Percentiles rank a stretch among this genome's conserved stretches.
phyloP scores from a whole-genome alignment of 345 rosid genomes.

The Linum usitatissimum region DNA sequence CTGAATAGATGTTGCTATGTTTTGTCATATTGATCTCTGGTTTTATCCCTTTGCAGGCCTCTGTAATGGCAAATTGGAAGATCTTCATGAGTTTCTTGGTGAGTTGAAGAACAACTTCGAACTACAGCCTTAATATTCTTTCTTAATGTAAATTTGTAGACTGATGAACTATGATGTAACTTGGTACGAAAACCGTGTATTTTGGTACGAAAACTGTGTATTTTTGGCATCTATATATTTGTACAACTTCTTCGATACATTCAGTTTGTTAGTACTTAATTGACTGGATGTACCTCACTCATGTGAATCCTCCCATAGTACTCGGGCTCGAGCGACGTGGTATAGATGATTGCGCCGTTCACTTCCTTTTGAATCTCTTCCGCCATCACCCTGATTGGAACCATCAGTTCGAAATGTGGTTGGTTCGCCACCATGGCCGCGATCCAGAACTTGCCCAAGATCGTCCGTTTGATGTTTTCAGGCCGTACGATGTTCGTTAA shows the following conservation, averaged over 20 bases:
- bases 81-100: constrained; percentile 40
- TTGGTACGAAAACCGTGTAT: too few relatives aligned
- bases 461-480: neutral
- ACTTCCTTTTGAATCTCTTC: neutral
- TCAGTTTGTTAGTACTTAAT: too few relatives aligned
- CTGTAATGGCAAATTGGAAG: constrained; percentile 35
- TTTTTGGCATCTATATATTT: too few relatives aligned
- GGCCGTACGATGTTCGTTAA: neutral
- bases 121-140: neutral
- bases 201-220: too few relatives aligned
- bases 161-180: too few relatives aligned
- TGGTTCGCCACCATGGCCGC: neutral
- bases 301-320: too few relatives aligned
- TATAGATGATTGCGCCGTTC: neutral
- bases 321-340: neutral
- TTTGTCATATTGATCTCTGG: neutral
- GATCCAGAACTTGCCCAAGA: neutral
- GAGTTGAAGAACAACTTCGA: constrained; percentile 42
- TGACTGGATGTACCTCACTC: too few relatives aligned
- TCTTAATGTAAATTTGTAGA: too few relatives aligned
- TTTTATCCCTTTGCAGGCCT: constrained; percentile 25
- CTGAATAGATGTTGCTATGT: constrained; percentile 1
- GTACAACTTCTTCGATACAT: too few relatives aligned
- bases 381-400: neutral
- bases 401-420: too few relatives aligned